Conservation (phyloP, 2,329 filamentous ascomycete species). For the Aureobasidium leucospermi region DNA sequence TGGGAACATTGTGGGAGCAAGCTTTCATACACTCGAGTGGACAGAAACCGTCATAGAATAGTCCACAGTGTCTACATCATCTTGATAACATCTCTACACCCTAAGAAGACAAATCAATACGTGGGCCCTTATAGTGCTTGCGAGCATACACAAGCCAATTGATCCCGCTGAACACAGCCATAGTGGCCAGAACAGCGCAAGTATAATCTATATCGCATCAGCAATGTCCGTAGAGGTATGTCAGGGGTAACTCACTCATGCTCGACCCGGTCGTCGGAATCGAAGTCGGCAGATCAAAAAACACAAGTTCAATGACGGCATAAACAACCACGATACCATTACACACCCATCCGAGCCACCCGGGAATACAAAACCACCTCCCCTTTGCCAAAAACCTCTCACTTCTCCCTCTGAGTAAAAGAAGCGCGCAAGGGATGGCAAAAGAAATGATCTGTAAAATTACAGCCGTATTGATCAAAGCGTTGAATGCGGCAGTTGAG, state of each 20-base stretch:
- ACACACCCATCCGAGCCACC: conserved; percentile 12
- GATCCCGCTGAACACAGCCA: conserved; percentile 2
- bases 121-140: conserved; percentile 3
- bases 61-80: not conserved
- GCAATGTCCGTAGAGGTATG: not conserved
- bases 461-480: conserved; percentile 18
- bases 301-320: conserved; percentile 15
- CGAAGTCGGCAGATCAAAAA: conserved; percentile 14
- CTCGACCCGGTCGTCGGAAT: not conserved
- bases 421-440: conserved; percentile 15
- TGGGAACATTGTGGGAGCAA: too few relatives aligned
- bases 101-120: not conserved
- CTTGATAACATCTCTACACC: not conserved
- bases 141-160: not conserved
- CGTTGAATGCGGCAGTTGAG: conserved; percentile 19
- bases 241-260: not conserved
- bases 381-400: not conserved
- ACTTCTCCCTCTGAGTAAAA: conserved; percentile 17
- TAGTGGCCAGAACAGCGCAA: not conserved
- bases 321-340: conserved; percentile 14
- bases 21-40: too few relatives aligned
- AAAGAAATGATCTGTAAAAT: conserved; percentile 20
- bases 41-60: too few relatives aligned
- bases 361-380: conserved; percentile 15
- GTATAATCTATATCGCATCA: not conserved